Evolutionary conservation across 805 yeast species (phyloP), one percentile per base, ranked within the genome.

Genomic region (Metschnikowia kunwiensis): DNA sequence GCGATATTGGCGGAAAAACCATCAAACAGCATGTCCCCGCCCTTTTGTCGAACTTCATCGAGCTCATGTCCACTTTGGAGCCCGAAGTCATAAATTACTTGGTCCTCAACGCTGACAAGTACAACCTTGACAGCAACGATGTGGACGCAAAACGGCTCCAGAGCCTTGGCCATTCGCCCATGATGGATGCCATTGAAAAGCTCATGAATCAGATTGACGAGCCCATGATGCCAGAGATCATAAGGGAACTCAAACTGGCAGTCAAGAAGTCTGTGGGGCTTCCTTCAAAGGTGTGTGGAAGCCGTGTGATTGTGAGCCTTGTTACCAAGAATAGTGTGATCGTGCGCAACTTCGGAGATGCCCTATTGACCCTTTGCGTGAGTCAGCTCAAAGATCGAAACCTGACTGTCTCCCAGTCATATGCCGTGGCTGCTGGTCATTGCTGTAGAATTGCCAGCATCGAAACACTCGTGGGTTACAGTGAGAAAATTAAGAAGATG

Each of bases 51-150:
- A 86, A 86, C 33, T 72, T 93, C 51, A 68, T 84, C 5, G 60
- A 72, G 5, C 63, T 87, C 41, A 78, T 91, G 78, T 86, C 96
- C 0, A 81, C 93, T 0, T 68, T 91, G 27, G 98, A 93, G 53
- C 97, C 97, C 0, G 96, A 89, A 54, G 78, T 84, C 2, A 74
- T 86, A 44, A 91, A 93, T 53, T 91, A 88, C 51, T 61, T 91
- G 40, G 78, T 93, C 0, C 65, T 91, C 42, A 89, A 93, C 60
- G 96, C 97, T 1, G 89, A 79, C 41, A 91, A 88, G 57, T 88
- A 83, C 55, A 87, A 88, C 27, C 55, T 88, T 40, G 79, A 78
- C 34, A 65, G 78, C 6, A 74, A 76, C 39, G 85, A 78, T 25
- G 77, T 91, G 42, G 97, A 93, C 58, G 78, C 86, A 0, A 78